Evolutionary conservation across 495 filamentous ascomycete species (phyloP).

Genomic region (Eremomyces bilateralis): DNA sequence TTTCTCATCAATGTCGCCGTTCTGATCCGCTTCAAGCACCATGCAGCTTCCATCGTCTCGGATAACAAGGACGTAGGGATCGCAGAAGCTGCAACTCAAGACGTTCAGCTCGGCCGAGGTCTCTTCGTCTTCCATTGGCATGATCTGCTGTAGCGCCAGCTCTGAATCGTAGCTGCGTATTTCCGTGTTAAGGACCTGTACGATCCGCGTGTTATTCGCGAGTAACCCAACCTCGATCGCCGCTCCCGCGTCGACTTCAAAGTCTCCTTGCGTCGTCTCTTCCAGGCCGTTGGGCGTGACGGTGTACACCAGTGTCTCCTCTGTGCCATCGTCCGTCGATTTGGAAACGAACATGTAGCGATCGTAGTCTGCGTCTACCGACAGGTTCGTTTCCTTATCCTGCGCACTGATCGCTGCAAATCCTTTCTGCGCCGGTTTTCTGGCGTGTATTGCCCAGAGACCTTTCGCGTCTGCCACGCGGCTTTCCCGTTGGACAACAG

Average conservation of each 20-base stretch:
- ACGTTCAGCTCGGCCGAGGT: slow-evolving; percentile 48
- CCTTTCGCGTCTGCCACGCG: slow-evolving; percentile 36
- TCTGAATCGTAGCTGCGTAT: slow-evolving; percentile 82
- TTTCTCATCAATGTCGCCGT: slow-evolving; percentile 70
- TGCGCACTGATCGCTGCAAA: slow-evolving; percentile 26
- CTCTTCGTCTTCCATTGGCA: slow-evolving; percentile 75
- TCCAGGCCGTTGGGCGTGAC: slow-evolving; percentile 41
- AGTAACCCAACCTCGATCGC: slow-evolving; percentile 67
- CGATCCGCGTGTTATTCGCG: slow-evolving; percentile 47
- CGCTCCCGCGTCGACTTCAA: slow-evolving; percentile 65
- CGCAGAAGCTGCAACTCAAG: slow-evolving; percentile 60
- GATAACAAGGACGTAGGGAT: slow-evolving; percentile 72
- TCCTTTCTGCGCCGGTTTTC: slow-evolving; percentile 33
- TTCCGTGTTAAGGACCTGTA: slow-evolving; percentile 68
- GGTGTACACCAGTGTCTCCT: slow-evolving; percentile 34
- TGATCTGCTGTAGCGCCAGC: slow-evolving; percentile 66
- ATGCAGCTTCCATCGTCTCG: slow-evolving; percentile 60
- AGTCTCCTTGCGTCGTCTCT: slow-evolving; percentile 50
- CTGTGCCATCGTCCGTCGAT: slow-evolving; percentile 28
- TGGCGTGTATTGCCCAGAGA: slow-evolving; percentile 41
- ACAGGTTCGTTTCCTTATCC: slow-evolving; percentile 18
- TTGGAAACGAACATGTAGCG: slow-evolving; percentile 50
- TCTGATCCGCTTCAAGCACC: slow-evolving; percentile 52
- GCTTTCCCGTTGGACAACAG: slow-evolving; percentile 36
- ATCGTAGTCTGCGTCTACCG: slow-evolving; percentile 33